A percentile compares a stretch with the other conserved stretches of the same genome.
Conservation (phyloP, 768 basidiomycete species). For the Tulasnella sp. region DNA sequence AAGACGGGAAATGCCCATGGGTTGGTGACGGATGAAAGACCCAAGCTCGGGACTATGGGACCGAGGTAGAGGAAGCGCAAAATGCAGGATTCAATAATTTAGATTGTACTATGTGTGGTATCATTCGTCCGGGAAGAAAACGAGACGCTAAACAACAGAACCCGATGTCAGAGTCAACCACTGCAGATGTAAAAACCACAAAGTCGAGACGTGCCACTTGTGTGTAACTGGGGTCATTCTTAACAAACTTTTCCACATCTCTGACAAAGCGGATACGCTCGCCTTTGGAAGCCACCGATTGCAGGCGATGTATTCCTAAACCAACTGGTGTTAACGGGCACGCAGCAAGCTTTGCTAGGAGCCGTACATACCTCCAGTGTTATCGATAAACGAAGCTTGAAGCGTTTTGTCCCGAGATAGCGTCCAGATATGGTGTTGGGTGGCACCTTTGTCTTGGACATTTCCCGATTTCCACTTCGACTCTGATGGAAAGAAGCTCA, state of each 20-base stretch:
- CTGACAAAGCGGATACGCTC: neutral
- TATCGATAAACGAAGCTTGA: neutral
- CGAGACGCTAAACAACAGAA: neutral
- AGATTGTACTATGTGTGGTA: neutral
- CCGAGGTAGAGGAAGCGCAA: neutral
- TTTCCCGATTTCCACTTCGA: neutral
- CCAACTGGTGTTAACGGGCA: neutral
- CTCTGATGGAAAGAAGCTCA: neutral
- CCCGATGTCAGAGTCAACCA: neutral
- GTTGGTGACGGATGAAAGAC: slow-evolving; percentile 12
- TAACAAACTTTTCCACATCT: neutral
- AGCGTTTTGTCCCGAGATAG: neutral
- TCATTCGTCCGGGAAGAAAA: neutral
- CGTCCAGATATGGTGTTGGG: neutral
- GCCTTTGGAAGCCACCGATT: neutral
- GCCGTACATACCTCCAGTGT: neutral
- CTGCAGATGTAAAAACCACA: neutral
- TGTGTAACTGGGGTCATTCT: neutral
- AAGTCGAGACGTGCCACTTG: neutral
- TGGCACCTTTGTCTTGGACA: neutral
- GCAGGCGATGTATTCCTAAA: neutral
- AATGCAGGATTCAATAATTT: neutral
- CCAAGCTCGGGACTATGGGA: neutral
- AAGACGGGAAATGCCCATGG: slow-evolving; percentile 33
- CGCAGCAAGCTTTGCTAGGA: neutral